These are phyloP conservation scores for Yamadazyma mexicana DNA, from an alignment of 1,139 yeast species.

Conservation along the genomic window DNA sequence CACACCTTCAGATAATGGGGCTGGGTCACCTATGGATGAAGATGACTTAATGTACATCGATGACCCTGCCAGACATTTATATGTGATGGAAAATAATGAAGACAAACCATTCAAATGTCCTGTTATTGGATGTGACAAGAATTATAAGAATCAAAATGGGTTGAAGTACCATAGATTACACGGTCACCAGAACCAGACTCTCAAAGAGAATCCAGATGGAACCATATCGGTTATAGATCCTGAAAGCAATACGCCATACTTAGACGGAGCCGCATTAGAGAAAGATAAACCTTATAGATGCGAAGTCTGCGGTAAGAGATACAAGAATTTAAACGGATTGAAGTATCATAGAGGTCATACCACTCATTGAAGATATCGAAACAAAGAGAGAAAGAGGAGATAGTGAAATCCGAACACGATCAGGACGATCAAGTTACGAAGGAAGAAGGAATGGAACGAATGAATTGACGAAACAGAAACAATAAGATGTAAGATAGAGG, in stretches of 20 bases:
- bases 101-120: conserved; percentile 97
- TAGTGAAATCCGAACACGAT: background rate
- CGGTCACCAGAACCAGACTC: conserved; percentile 95
- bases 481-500: conserved; percentile 1
- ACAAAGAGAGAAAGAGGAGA: background rate
- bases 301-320: conserved; percentile 96
- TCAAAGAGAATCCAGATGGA: conserved; percentile 91
- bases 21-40: conserved; percentile 27
- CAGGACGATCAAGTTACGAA: background rate
- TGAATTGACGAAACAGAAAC: no score
- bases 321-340: conserved; percentile 92
- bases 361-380: conserved; percentile 58
- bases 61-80: conserved; percentile 92
- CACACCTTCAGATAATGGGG: conserved; percentile 19
- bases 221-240: conserved; percentile 92
- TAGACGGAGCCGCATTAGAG: conserved; percentile 91
- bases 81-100: conserved; percentile 89
- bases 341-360: conserved; percentile 98
- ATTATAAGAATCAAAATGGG: conserved; percentile 96
- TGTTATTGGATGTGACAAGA: conserved; percentile 96
- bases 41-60: conserved; percentile 64
- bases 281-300: conserved; percentile 98
- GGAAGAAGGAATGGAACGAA: no score
- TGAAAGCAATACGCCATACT: conserved; percentile 83
- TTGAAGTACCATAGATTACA: conserved; percentile 92